phyloP scores from a whole-genome alignment of 2,329 filamentous ascomycete species.

The Exophiala alcalophila region DNA sequence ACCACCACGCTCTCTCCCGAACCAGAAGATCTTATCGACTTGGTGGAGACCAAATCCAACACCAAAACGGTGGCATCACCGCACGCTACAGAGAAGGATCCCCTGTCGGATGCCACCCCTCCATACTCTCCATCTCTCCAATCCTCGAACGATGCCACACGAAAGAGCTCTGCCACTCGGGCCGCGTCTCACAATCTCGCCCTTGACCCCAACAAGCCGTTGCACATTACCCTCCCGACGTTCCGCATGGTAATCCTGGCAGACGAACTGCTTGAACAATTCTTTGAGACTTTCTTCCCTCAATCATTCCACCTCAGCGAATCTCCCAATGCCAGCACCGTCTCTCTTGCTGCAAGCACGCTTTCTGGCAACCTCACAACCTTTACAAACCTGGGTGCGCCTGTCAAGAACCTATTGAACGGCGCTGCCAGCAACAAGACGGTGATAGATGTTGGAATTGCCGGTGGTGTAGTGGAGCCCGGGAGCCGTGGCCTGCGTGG shows the following conservation, averaged over 20 bases:
- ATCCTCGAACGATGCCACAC: conserved; percentile 3
- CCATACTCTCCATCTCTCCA: conserved; percentile 18
- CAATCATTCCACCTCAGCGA: conserved; percentile 87
- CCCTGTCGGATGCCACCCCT: conserved; percentile 26
- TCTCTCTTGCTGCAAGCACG: conserved; percentile 37
- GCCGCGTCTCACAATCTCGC: conserved; percentile 78
- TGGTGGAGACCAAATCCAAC: conserved; percentile 37
- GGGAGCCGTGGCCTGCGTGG: conserved; percentile 79
- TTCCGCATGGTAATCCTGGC: conserved; percentile 98
- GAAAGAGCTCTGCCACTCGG: conserved; percentile 14
- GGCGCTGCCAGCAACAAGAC: conserved; percentile 38
- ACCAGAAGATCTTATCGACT: conserved; percentile 43
- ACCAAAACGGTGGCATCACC: conserved; percentile 29
- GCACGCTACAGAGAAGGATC: conserved; percentile 24
- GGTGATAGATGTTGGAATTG: conserved; percentile 36
- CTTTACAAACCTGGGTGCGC: conserved; percentile 67
- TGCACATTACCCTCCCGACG: conserved; percentile 93
- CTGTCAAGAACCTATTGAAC: conserved; percentile 42
- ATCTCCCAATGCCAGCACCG: conserved; percentile 45
- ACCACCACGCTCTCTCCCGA: conserved; percentile 5
- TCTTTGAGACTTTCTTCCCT: conserved; percentile 95
- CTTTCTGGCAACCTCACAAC: conserved; percentile 75
- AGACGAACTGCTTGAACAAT: conserved; percentile 91
- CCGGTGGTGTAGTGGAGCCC: conserved; percentile 59
- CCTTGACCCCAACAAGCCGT: conserved; percentile 84